Evolutionary conservation across 768 basidiomycete species (phyloP), one percentile per base, ranked within the genome.

Genomic region (Daedaleopsis sinensis): DNA sequence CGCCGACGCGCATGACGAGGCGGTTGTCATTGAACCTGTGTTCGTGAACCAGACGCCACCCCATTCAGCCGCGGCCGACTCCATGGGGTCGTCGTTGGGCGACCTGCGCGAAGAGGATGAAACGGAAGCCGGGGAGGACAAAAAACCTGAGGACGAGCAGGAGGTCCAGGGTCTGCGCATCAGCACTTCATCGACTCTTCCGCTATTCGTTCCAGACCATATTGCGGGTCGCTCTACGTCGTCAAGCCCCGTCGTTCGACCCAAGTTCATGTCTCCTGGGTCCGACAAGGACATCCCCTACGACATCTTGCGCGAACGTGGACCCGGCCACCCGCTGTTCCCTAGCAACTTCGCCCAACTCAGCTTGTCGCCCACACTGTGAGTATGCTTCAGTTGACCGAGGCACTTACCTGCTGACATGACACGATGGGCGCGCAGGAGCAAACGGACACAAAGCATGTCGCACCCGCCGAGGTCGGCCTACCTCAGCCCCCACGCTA

Each of bases 271-370:
- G 9, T 50, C 61, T 15, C 57, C 64, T n/a, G 62, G 62, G 13
- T 59, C 65, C 27, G 58, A 61, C 56, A 58, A 52, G 18, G 73
- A 63, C 12, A 68, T 53, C 36, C 62, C 72, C 13, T 83, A 85
- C 67, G 77, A 84, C 69, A 73, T 79, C 3, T 75, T 83, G n/a
- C 83, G 81, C 10, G 90, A 91, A 65, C 80, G 91, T 6, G 79
- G 77, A 1, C 86, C 88, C 1, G 93, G 91, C 0, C 83, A 87
- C 65, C 93, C 92, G 15, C 75, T 94, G 8, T 96, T 96, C 77
- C 90, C 91, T 3, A 88, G 84, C 65, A 91, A 84, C 70, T 96
- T 94, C 73, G 84, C 90, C 36, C 82, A 82, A 57, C 73, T 94
- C 63, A 82, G 84, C 24, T 66, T 82, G 38, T 84, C 83, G 37